Percentiles rank a stretch among this genome's conserved stretches.
These are phyloP conservation scores for Nidula niveotomentosa DNA, from an alignment of 1,284 basidiomycete species.

Conservation along the genomic window DNA sequence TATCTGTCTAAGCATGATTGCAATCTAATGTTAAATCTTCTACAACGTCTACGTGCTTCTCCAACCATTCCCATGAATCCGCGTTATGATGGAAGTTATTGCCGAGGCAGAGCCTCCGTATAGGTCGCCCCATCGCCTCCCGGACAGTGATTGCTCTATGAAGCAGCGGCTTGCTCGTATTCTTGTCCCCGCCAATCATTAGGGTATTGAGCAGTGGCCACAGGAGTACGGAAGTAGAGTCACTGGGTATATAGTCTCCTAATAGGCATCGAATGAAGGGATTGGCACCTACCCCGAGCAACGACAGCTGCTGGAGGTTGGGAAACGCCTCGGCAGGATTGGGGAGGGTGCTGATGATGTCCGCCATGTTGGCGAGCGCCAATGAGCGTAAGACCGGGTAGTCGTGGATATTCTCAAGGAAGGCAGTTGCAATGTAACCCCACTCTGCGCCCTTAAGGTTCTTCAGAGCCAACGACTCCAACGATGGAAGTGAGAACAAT, in stretches of 20 bases:
- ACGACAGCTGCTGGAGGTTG: slow-evolving; percentile 13
- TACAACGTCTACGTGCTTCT: too few relatives aligned
- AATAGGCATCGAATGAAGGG: slow-evolving; percentile 17
- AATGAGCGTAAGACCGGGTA: slow-evolving; percentile 20
- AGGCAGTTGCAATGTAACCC: slow-evolving; percentile 11
- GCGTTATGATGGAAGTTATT: slow-evolving; percentile 13
- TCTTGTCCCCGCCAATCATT: slow-evolving; percentile 15
- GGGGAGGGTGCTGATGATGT: slow-evolving; percentile 5
- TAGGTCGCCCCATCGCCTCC: slow-evolving; percentile 10
- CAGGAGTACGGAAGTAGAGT: not conserved
- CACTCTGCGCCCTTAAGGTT: slow-evolving; percentile 15
- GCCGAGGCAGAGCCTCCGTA: slow-evolving; percentile 18
- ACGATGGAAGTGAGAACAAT: slow-evolving; percentile 16
- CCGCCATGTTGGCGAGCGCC: slow-evolving; percentile 15
- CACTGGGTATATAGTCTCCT: not conserved
- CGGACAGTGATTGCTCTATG: slow-evolving; percentile 16
- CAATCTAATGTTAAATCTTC: too few relatives aligned
- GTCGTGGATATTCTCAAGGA: slow-evolving; percentile 5
- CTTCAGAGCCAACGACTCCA: slow-evolving; percentile 17
- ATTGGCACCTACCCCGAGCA: slow-evolving; percentile 16
- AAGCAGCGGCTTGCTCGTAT: slow-evolving; percentile 19
- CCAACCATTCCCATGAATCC: slow-evolving; percentile 24
- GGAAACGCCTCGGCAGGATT: slow-evolving; percentile 18
- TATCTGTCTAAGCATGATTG: too few relatives aligned
- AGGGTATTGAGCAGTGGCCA: slow-evolving; percentile 19